Base-by-base conservation (phyloP, 202 grass and related monocot species). In the Dendrocalamus latiflorus region DNA sequence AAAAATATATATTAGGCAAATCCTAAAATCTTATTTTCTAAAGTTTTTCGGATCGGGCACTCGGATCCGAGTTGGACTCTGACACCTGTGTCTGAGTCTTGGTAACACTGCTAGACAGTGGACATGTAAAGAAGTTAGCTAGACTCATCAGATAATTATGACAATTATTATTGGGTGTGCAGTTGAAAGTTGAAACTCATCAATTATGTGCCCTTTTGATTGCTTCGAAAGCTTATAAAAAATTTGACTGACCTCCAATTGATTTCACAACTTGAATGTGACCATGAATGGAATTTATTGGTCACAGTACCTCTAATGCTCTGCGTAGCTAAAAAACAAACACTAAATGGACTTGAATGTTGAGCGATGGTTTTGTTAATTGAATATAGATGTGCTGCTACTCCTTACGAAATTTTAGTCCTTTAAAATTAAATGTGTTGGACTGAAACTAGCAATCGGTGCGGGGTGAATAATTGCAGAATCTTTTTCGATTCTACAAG, bases 201-300 rank as follows among this genome's bases (percentile, higher is more conserved):
- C 39, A 67, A 61, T 74, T 86, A 74, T 58, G 12, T 58, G 55
- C 37, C 73, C 41, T 66, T 74, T 64, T 78, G 24, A 77, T 89
- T 82, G 76, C 80, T 78, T 86, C 15, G 0, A 67, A 73, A 66
- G 60, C 8, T 66, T 60, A 63, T 62, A 24, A 45, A 66, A 77
- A 30, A 30, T 58, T 91, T 60, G 13, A 84, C 49, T 65, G 63
- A 17, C 16, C 26, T 61, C 53, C 33, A 72, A 68, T 74, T 88
- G 57, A 86, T 83, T 78, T 92, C 88, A 68, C 75, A 81, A 95
- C 83, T 90, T 89, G 81, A 89, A 91, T 93, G 86, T 70, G 54
- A 68, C 55, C 84, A 85, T 87, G 58, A 96, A 96, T 93, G 93
- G 70, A 84, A 91, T 91, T 95, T 86, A 90, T 85, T 93, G 83